Percentiles rank a stretch among this genome's conserved stretches.
Evolutionary conservation across 148 eudicot genomes (phyloP).

Genomic region (Rhododendron williamsianum): DNA sequence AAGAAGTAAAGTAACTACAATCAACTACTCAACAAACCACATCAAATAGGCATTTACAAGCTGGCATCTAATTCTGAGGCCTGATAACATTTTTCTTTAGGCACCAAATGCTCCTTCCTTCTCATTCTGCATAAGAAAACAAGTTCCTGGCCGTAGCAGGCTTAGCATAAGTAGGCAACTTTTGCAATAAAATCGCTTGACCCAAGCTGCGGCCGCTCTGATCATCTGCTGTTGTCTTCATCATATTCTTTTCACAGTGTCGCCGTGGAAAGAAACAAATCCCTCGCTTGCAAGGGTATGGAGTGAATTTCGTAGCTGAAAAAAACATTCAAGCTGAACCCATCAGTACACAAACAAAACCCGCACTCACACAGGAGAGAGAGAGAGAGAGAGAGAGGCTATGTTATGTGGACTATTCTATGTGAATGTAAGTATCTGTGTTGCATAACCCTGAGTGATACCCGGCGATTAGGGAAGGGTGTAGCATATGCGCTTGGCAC

Average conservation of each 20-base stretch:
- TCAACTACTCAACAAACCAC: neutral
- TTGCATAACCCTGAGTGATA: too few species aligned
- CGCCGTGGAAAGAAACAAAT: constrained; percentile 71
- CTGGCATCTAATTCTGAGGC: neutral
- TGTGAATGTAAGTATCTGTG: neutral
- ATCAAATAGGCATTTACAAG: neutral
- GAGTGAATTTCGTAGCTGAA: constrained; percentile 78
- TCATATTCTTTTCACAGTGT: constrained; percentile 74
- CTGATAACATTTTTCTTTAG: neutral
- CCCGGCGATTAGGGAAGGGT: neutral
- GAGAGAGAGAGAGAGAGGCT: neutral
- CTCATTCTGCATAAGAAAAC: neutral
- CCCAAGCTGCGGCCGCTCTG: neutral
- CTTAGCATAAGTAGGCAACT: neutral
- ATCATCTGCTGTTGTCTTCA: neutral
- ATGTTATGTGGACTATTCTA: neutral
- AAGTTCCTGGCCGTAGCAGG: neutral
- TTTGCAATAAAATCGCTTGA: neutral
- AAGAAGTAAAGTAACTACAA: neutral
- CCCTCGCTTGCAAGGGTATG: constrained; percentile 72
- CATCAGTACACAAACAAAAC: constrained; percentile 16
- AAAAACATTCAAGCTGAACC: constrained; percentile 13
- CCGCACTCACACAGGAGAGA: neutral
- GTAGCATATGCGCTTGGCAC: neutral
- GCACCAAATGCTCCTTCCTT: neutral